Conservation (phyloP, 805 yeast genomes). For the Schizosaccharomyces osmophilus region DNA sequence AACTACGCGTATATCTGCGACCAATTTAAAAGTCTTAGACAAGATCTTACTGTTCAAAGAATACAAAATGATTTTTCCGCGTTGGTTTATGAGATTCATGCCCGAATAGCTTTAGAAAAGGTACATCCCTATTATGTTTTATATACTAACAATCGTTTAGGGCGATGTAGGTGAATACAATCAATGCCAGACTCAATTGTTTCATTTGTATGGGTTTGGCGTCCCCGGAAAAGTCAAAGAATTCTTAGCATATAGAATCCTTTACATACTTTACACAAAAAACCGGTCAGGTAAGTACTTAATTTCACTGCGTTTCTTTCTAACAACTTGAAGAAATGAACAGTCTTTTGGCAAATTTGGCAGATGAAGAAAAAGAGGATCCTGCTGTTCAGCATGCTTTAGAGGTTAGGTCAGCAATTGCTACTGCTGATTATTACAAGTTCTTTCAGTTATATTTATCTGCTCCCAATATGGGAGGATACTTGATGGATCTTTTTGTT, state of each 20-base stretch:
- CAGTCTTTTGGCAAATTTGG: constrained; percentile 16
- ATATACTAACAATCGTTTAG: not conserved
- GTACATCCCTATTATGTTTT: constrained; percentile 6
- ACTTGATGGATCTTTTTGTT: constrained; percentile 29
- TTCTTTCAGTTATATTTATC: constrained; percentile 23
- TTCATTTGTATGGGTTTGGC: constrained; percentile 29
- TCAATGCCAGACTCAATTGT: constrained; percentile 72
- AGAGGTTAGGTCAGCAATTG: constrained; percentile 15
- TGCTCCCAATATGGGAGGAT: constrained; percentile 21
- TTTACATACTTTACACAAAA: constrained; percentile 52
- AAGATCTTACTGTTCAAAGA: constrained; percentile 79
- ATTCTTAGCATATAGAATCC: constrained; percentile 44
- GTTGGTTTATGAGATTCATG: constrained; percentile 62
- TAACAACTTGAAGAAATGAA: constrained; percentile 20
- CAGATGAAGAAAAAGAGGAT: constrained; percentile 10
- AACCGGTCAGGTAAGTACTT: constrained; percentile 19
- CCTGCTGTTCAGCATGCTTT: constrained; percentile 16
- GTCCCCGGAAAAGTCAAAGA: constrained; percentile 25
- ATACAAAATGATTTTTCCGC: constrained; percentile 56
- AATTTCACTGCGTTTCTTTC: not conserved
- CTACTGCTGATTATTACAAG: constrained; percentile 25
- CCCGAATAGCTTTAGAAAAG: constrained; percentile 61
- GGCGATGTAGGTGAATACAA: constrained; percentile 79
- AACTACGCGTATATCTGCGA: constrained; percentile 59
- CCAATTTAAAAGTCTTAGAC: constrained; percentile 78